phyloP scores from a whole-genome alignment of 1,284 basidiomycete genomes.

The Rhodotorula sp. region DNA sequence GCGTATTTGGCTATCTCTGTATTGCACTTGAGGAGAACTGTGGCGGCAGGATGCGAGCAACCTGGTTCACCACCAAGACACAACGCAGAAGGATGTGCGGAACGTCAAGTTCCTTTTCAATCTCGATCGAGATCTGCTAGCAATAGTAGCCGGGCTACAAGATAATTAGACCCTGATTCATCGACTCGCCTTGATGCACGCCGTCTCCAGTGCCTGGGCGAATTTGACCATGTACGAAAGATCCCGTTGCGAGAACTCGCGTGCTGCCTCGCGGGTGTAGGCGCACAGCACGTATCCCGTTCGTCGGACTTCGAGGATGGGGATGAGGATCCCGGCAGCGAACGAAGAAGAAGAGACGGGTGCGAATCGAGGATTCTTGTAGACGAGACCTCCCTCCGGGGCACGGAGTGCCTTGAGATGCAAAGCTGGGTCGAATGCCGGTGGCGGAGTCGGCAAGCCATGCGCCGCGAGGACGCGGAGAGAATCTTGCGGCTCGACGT shows the following conservation, averaged over 20 bases:
- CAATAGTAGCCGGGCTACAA: too few relatives aligned
- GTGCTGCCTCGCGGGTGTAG: conserved; percentile 35
- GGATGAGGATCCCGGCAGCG: conserved; percentile 42
- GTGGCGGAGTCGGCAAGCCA: conserved; percentile 40
- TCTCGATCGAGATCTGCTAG: too few relatives aligned
- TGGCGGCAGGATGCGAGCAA: too few relatives aligned
- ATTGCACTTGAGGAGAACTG: too few relatives aligned
- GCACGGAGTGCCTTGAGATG: conserved; percentile 43
- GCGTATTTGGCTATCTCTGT: too few relatives aligned
- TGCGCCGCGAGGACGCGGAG: conserved; percentile 39
- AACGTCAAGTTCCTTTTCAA: too few relatives aligned
- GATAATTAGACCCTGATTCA: background rate
- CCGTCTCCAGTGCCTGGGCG: conserved; percentile 39
- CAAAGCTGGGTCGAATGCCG: conserved; percentile 43
- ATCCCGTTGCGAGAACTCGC: conserved; percentile 42
- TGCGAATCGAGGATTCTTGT: conserved; percentile 40
- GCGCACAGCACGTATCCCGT: conserved; percentile 43
- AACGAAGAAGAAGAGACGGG: conserved; percentile 13
- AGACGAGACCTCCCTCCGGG: conserved; percentile 44
- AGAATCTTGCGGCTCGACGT: background rate
- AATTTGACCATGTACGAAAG: conserved; percentile 41
- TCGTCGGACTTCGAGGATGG: conserved; percentile 38
- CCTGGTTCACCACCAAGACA: too few relatives aligned
- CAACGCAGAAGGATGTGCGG: too few relatives aligned
- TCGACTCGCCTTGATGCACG: conserved; percentile 12